These are phyloP conservation scores for Xeromyces bisporus DNA, from an alignment of 495 filamentous ascomycete genomes.

Conservation along the genomic window DNA sequence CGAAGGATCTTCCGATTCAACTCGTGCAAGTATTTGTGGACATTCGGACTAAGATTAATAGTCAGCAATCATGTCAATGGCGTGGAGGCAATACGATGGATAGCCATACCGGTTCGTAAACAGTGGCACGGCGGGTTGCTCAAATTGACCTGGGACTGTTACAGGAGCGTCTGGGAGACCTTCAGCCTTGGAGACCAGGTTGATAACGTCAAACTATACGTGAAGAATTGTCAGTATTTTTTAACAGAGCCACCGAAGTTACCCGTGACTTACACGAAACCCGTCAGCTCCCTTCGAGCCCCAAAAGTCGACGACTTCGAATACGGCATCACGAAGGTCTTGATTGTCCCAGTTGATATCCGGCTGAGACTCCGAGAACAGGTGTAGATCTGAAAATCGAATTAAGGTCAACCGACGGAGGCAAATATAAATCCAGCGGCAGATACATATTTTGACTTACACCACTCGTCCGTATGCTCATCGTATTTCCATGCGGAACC, in stretches of 20 bases:
- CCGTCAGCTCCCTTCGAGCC: constrained; percentile 43
- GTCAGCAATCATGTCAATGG: not conserved
- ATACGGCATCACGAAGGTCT: constrained; percentile 38
- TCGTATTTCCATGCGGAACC: constrained; percentile 42
- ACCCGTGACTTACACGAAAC: constrained; percentile 26
- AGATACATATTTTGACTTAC: constrained; percentile 1
- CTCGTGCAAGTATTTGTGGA: constrained; percentile 45
- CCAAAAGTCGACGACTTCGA: constrained; percentile 49
- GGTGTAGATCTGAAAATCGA: constrained; percentile 27
- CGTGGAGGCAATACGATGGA: no score
- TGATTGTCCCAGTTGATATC: constrained; percentile 57
- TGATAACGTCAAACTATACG: constrained; percentile 37
- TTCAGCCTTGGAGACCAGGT: constrained; percentile 41
- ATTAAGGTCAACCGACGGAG: not conserved
- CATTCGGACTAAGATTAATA: constrained; percentile 19
- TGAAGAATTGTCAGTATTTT: no score
- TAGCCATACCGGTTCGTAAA: constrained; percentile 32
- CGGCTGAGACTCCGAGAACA: constrained; percentile 44
- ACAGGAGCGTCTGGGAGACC: constrained; percentile 40
- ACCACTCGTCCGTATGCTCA: constrained; percentile 41
- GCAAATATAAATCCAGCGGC: not conserved
- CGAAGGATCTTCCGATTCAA: constrained; percentile 39
- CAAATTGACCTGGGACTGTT: constrained; percentile 14
- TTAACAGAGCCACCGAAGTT: no score
- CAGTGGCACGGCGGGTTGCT: constrained; percentile 29